A percentile compares a stretch with the other conserved stretches of the same genome.
phyloP scores from a whole-genome alignment of 1,139 yeast species.

The Suhomyces wounanorum region DNA sequence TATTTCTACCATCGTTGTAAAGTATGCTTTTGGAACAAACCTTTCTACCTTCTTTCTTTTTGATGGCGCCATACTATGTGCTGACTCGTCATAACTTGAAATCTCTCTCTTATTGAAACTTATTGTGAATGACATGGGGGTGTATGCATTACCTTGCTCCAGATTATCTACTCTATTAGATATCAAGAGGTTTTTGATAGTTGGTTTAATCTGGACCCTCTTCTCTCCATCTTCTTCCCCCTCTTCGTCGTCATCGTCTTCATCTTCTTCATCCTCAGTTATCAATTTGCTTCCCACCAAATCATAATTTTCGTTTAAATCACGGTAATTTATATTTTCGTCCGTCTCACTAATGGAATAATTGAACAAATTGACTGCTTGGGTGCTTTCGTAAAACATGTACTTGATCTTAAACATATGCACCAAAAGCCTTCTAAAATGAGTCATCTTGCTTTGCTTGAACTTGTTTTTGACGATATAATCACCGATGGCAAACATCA shows the following conservation, averaged over 20 bases:
- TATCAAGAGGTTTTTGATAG: constrained; percentile 21
- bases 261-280: constrained; percentile 11
- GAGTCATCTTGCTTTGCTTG: constrained; percentile 15
- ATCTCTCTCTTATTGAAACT: constrained; percentile 24
- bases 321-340: constrained; percentile 33
- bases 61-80: not conserved
- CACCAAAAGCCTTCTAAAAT: constrained; percentile 26
- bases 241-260: constrained; percentile 12
- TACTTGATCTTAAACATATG: constrained; percentile 32
- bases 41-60: not conserved
- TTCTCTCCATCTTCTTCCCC: constrained; percentile 8
- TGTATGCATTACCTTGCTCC: constrained; percentile 13
- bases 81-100: constrained; percentile 13
- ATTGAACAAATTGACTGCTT: constrained; percentile 40
- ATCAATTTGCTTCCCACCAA: constrained; percentile 21
- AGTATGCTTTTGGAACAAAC: constrained; percentile 3
- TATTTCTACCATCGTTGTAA: constrained; percentile 13
- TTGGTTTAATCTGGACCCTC: constrained; percentile 20
- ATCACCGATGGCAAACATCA: constrained; percentile 47
- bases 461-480: constrained; percentile 30
- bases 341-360: constrained; percentile 39
- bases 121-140: constrained; percentile 28
- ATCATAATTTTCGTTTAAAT: constrained; percentile 39
- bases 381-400: constrained; percentile 43
- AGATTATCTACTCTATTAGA: constrained; percentile 11